Conservation (phyloP, 805 yeast species). For the Zygosaccharomyces rouxii region DNA sequence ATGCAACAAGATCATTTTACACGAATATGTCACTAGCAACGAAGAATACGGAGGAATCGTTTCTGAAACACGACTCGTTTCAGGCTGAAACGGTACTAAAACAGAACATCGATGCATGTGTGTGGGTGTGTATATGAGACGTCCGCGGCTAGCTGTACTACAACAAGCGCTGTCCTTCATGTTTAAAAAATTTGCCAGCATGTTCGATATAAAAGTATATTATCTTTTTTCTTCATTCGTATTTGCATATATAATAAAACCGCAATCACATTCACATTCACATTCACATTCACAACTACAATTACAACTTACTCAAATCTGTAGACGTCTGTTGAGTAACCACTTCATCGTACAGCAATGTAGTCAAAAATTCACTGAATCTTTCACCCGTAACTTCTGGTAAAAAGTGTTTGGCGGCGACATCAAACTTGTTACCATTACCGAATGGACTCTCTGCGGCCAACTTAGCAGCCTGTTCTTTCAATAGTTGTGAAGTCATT, state of each 20-base stretch:
- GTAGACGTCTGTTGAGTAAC: slow-evolving; percentile 33
- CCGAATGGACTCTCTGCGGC: slow-evolving; percentile 40
- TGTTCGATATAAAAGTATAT: too few relatives aligned
- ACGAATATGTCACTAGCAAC: neutral
- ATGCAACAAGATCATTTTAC: neutral
- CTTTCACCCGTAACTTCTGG: slow-evolving; percentile 70
- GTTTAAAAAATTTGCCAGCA: too few relatives aligned
- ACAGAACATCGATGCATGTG: neutral
- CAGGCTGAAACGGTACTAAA: neutral
- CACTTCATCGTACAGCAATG: slow-evolving; percentile 65
- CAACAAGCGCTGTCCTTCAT: too few relatives aligned
- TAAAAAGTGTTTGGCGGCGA: slow-evolving; percentile 66
- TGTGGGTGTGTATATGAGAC: neutral
- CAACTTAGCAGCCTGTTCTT: slow-evolving; percentile 56
- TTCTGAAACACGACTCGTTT: neutral
- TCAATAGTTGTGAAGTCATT: slow-evolving; percentile 51
- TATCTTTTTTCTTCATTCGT: neutral
- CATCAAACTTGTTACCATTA: slow-evolving; percentile 56
- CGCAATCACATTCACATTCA: too few relatives aligned
- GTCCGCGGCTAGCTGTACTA: neutral
- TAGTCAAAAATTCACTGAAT: slow-evolving; percentile 74
- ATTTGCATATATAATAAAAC: too few relatives aligned
- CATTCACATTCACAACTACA: neutral
- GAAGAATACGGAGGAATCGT: slow-evolving; percentile 1
- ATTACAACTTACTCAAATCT: slow-evolving; percentile 22